Conservation (phyloP, 2,329 filamentous ascomycete genomes). For the Claviceps sp. region DNA sequence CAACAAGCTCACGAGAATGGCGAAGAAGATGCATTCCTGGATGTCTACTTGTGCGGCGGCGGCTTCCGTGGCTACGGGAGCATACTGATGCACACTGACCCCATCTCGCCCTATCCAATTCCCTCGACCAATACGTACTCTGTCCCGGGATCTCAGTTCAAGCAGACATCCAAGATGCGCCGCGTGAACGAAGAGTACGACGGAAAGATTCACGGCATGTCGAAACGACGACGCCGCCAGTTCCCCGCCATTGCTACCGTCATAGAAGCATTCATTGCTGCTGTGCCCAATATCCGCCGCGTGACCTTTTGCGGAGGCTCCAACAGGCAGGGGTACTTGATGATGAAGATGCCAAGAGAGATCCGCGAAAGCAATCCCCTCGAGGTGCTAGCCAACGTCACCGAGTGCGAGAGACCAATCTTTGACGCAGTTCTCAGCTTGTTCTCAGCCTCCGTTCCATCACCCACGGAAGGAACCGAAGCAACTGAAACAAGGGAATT, state of each 20-base stretch:
- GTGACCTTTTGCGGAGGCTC: slow-evolving; percentile 81
- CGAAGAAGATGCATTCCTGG: slow-evolving; percentile 32
- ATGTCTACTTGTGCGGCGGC: slow-evolving; percentile 77
- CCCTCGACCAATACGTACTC: slow-evolving; percentile 70
- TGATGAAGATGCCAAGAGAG: slow-evolving; percentile 48
- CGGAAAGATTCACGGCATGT: slow-evolving; percentile 61
- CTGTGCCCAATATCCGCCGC: slow-evolving; percentile 55
- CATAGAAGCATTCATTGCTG: slow-evolving; percentile 58
- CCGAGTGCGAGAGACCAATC: slow-evolving; percentile 13
- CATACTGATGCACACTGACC: slow-evolving; percentile 68
- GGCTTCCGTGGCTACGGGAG: slow-evolving; percentile 87
- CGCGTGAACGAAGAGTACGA: slow-evolving; percentile 33
- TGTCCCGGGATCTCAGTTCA: slow-evolving; percentile 48
- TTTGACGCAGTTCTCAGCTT: slow-evolving; percentile 24
- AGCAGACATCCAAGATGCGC: slow-evolving; percentile 36
- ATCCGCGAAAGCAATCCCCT: slow-evolving; percentile 56
- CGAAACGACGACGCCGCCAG: slow-evolving; percentile 63
- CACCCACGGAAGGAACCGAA: slow-evolving; percentile 9
- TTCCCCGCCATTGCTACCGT: slow-evolving; percentile 75
- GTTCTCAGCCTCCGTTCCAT: slow-evolving; percentile 30
- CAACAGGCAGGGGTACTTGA: slow-evolving; percentile 72
- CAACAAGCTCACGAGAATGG: slow-evolving; percentile 20
- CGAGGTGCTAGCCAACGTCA: slow-evolving; percentile 18
- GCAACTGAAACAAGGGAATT: no score
- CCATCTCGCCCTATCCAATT: slow-evolving; percentile 67